Conservation (phyloP, 2,329 filamentous ascomycete genomes). For the Blastomyces emzantsi region DNA sequence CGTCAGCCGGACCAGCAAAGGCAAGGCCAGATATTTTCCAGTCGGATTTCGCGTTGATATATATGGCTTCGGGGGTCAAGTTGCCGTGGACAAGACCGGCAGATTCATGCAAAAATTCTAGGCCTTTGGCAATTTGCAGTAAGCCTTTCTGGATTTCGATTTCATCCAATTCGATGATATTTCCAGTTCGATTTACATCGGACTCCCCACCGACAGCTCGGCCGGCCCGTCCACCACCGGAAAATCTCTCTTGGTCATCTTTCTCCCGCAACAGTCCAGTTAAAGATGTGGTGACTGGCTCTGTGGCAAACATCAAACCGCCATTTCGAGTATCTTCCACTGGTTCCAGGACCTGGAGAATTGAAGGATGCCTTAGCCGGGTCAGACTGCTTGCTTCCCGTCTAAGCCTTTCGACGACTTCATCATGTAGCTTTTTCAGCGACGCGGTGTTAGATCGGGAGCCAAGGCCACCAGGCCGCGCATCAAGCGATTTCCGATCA, state of each 20-base stretch:
- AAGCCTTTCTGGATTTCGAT: constrained; percentile 95
- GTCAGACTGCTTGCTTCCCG: constrained; percentile 86
- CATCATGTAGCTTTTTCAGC: constrained; percentile 73
- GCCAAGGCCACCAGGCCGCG: constrained; percentile 53
- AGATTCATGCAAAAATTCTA: constrained; percentile 94
- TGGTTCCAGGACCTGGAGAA: constrained; percentile 87
- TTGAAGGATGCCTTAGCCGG: constrained; percentile 77
- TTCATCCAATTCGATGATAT: constrained; percentile 90
- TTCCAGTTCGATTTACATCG: constrained; percentile 60
- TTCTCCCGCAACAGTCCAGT: constrained; percentile 75
- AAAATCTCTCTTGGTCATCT: constrained; percentile 69
- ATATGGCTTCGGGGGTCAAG: constrained; percentile 82
- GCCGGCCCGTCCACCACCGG: constrained; percentile 62
- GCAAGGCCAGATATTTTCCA: constrained; percentile 97
- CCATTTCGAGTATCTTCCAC: constrained; percentile 89
- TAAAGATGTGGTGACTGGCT: constrained; percentile 82
- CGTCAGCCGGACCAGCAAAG: constrained; percentile 76
- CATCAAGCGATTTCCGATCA: constrained; percentile 76
- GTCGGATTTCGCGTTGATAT: constrained; percentile 94
- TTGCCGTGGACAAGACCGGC: constrained; percentile 91
- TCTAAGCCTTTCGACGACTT: constrained; percentile 82
- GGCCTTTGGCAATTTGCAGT: constrained; percentile 82
- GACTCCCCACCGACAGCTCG: constrained; percentile 73
- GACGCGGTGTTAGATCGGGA: constrained; percentile 54
- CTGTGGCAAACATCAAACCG: constrained; percentile 91